A percentile compares a stretch with the other conserved stretches of the same genome.
phyloP scores from a whole-genome alignment of 345 rosid genomes.

The Adansonia digitata region DNA sequence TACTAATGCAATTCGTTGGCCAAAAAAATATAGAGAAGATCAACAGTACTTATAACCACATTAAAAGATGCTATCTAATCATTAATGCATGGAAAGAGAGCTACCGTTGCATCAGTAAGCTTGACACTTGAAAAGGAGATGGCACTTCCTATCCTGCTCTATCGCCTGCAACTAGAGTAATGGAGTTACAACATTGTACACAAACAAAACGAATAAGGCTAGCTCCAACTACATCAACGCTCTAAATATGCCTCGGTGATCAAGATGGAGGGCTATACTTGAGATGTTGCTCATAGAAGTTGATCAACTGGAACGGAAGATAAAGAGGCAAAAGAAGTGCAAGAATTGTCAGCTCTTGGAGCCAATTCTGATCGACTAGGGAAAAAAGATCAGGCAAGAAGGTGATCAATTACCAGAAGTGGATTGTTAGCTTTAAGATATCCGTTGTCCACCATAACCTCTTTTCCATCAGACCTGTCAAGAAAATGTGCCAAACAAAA shows the following conservation, averaged over 20 bases:
- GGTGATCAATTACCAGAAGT: constrained; percentile 55
- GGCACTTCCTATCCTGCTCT: neutral
- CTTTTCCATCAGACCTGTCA: constrained; percentile 84
- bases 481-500: neutral
- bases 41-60: neutral
- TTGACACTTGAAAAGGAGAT: neutral
- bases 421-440: constrained; percentile 86
- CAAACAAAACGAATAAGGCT: neutral
- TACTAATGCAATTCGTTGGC: neutral
- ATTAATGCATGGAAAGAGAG: neutral
- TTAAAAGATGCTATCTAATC: neutral
- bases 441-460: constrained; percentile 76
- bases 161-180: neutral
- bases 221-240: neutral
- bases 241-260: neutral
- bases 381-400: neutral
- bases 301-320: constrained; percentile 53
- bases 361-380: neutral
- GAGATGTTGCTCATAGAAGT: constrained; percentile 24
- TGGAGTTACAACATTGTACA: neutral
- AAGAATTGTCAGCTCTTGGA: neutral
- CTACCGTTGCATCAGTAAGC: neutral
- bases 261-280: constrained; percentile 4
- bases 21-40: too few relatives aligned
- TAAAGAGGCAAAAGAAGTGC: neutral